Percentiles rank a stretch among this genome's conserved stretches.
These are phyloP conservation scores for Cymbomonas tetramitiformis DNA, from an alignment of 139 green algal species.

Conservation along the genomic window DNA sequence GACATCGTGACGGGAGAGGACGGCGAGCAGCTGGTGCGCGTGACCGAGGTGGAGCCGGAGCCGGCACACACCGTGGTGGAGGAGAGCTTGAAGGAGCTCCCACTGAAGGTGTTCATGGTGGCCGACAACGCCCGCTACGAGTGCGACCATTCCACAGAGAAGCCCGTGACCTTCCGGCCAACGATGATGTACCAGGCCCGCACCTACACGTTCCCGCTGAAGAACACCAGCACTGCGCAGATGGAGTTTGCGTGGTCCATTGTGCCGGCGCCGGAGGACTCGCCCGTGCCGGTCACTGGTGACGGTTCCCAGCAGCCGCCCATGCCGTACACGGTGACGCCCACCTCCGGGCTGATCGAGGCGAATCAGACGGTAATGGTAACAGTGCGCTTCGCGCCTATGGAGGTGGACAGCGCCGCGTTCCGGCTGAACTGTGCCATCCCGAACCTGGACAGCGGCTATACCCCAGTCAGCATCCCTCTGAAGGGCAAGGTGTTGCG, in stretches of 20 bases:
- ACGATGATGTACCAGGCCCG: constrained; percentile 75
- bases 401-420: constrained; percentile 48
- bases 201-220: constrained; percentile 47
- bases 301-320: too few species aligned
- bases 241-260: constrained; percentile 40
- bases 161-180: constrained; percentile 44
- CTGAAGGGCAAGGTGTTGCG: constrained; percentile 41
- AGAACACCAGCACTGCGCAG: constrained; percentile 37
- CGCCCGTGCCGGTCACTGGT: not conserved
- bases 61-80: not conserved
- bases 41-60: constrained; percentile 9
- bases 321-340: constrained; percentile 28
- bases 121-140: constrained; percentile 26
- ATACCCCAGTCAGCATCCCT: constrained; percentile 16
- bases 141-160: constrained; percentile 22
- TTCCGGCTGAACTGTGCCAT: constrained; percentile 42
- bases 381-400: constrained; percentile 49
- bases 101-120: constrained; percentile 18
- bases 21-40: not conserved
- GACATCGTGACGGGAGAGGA: not conserved
- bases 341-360: constrained; percentile 31
- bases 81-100: not conserved
- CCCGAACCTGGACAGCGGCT: constrained; percentile 33
- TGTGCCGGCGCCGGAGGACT: not conserved
- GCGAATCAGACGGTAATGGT: constrained; percentile 31